These are phyloP conservation scores for Vanrija sp. DNA, from an alignment of 1,284 basidiomycete genomes.

Conservation along the genomic window DNA sequence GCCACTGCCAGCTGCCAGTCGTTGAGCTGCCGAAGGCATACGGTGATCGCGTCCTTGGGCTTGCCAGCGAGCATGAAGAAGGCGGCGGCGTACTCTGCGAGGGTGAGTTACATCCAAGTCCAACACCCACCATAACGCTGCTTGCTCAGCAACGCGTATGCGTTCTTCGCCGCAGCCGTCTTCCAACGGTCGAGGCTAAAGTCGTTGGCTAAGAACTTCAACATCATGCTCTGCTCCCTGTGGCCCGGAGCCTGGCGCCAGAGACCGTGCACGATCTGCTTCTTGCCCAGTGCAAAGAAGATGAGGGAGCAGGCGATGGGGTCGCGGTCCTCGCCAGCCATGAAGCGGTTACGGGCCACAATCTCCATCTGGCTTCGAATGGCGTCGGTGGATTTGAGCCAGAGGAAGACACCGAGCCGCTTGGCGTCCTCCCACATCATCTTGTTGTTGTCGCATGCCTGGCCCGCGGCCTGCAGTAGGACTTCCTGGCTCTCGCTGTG, in stretches of 20 bases:
- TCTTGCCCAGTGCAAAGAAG: conserved; percentile 92
- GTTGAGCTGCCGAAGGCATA: conserved; percentile 79
- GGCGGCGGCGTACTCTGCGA: conserved; percentile 85
- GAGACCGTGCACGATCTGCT: conserved; percentile 83
- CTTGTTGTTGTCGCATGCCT: conserved; percentile 67
- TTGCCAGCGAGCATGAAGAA: conserved; percentile 92
- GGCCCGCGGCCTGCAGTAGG: conserved; percentile 64
- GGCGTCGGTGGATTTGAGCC: conserved; percentile 72
- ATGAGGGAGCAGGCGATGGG: conserved; percentile 84
- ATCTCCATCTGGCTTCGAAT: conserved; percentile 76
- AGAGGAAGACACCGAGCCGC: conserved; percentile 78
- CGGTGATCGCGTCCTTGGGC: conserved; percentile 84
- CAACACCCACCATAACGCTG: conserved; percentile 72
- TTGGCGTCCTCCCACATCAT: conserved; percentile 85
- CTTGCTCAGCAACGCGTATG: conserved; percentile 86
- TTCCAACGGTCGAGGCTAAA: conserved; percentile 82
- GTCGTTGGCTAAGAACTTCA: conserved; percentile 89
- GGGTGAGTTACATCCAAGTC: not conserved
- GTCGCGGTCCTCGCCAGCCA: conserved; percentile 76
- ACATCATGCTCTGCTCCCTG: conserved; percentile 81
- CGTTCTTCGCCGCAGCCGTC: conserved; percentile 93
- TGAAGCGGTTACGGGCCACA: conserved; percentile 90
- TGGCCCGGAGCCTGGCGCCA: conserved; percentile 96
- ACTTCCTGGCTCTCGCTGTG: conserved; percentile 88
- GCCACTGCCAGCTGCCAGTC: conserved; percentile 90